phyloP scores from a whole-genome alignment of 257 asterid species.

The Rehmannia glutinosa region DNA sequence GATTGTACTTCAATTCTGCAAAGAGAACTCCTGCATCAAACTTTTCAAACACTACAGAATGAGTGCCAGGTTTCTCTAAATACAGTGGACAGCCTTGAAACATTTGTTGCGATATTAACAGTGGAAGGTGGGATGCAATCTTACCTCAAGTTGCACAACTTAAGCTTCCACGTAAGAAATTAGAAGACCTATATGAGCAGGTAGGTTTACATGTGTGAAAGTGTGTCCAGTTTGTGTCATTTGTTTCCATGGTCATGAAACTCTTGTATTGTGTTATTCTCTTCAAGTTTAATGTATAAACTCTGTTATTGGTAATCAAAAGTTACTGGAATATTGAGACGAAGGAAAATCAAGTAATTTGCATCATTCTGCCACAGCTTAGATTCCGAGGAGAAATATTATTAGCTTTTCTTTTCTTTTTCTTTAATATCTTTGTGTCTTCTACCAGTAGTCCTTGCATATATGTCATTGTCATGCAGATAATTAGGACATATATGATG shows the following conservation, averaged over 20 bases:
- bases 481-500: no score
- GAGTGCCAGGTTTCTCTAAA: slow-evolving; percentile 97
- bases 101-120: slow-evolving; percentile 85
- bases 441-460: no score
- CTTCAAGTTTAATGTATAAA: not conserved
- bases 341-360: not conserved
- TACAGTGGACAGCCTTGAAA: slow-evolving; percentile 92
- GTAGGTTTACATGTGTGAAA: slow-evolving; percentile 30
- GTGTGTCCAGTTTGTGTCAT: not conserved
- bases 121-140: slow-evolving; percentile 99
- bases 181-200: slow-evolving; percentile 97
- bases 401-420: no score
- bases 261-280: not conserved
- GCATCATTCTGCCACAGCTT: no score
- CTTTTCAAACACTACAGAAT: slow-evolving; percentile 80
- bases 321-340: not conserved
- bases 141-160: slow-evolving; percentile 94
- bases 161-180: slow-evolving; percentile 83
- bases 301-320: not conserved
- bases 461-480: no score
- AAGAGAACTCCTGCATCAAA: slow-evolving; percentile 94
- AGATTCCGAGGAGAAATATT: no score
- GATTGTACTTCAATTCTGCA: slow-evolving; percentile 97
- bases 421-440: no score
- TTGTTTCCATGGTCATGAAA: slow-evolving; percentile 7